Conservation (phyloP, 2,329 filamentous ascomycete species). For the Neonectria sp. region DNA sequence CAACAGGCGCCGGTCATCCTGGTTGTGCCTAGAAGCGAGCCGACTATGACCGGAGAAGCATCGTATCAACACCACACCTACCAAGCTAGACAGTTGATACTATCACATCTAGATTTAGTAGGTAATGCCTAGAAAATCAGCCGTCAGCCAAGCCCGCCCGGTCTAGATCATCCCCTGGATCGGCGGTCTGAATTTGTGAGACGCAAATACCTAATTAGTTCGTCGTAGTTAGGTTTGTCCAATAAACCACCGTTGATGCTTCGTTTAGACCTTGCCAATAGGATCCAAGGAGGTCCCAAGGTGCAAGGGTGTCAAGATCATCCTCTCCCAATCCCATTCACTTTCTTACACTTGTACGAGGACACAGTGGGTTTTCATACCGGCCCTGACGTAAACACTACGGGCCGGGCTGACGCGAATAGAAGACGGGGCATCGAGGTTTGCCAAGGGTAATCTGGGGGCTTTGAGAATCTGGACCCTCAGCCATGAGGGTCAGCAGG, state of each 20-base stretch:
- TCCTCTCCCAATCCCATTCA: slow-evolving; percentile 25
- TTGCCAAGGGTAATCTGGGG: slow-evolving; percentile 36
- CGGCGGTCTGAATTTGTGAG: slow-evolving; percentile 39
- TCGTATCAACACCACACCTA: slow-evolving; percentile 10
- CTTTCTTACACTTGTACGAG: slow-evolving; percentile 21
- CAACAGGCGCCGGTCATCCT: slow-evolving; percentile 4
- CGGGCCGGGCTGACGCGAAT: slow-evolving; percentile 21
- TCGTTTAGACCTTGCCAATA: slow-evolving; percentile 11
- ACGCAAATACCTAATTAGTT: slow-evolving; percentile 1
- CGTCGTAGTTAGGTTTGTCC: slow-evolving; percentile 5
- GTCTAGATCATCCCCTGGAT: slow-evolving; percentile 42
- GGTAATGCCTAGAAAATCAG: slow-evolving; percentile 37
- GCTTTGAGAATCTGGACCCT: slow-evolving; percentile 41
- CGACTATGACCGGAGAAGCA: slow-evolving; percentile 15
- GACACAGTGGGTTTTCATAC: slow-evolving; percentile 19
- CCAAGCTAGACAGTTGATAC: slow-evolving; percentile 22
- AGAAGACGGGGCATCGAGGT: slow-evolving; percentile 36
- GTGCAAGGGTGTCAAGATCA: slow-evolving; percentile 24
- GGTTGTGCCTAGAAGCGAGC: slow-evolving; percentile 4
- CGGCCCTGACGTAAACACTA: slow-evolving; percentile 29
- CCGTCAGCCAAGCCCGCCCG: slow-evolving; percentile 41
- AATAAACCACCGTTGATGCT: slow-evolving; percentile 9
- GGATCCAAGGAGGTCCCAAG: slow-evolving; percentile 1
- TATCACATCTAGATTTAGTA: slow-evolving; percentile 14
- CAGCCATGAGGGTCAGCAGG: slow-evolving; percentile 31